Evolutionary conservation across 352 stramenopile genomes (phyloP).

Genomic region (Phytophthora citrophthora): DNA sequence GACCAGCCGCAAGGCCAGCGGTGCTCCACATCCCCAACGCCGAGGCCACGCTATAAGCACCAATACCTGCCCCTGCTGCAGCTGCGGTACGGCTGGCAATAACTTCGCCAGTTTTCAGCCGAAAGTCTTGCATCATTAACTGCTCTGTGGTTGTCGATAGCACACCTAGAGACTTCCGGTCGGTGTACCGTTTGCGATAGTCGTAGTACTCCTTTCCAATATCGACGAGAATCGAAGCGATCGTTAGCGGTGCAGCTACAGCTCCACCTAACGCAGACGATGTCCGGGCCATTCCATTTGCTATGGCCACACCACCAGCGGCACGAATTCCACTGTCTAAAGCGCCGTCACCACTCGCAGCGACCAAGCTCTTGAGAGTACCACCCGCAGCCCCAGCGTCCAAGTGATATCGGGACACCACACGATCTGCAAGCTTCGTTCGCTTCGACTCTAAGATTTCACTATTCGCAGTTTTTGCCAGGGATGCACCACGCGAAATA

Average conservation of each 20-base stretch:
- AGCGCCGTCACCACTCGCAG: constrained; percentile 72
- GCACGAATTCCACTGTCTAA: constrained; percentile 86
- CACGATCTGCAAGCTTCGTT: constrained; percentile 58
- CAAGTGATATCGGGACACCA: constrained; percentile 64
- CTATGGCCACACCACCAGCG: constrained; percentile 73
- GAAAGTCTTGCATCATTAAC: constrained; percentile 85
- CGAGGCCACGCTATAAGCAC: constrained; percentile 76
- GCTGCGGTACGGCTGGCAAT: constrained; percentile 78
- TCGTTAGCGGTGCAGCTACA: constrained; percentile 75
- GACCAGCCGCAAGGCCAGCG: constrained; percentile 73
- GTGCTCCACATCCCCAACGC: constrained; percentile 81
- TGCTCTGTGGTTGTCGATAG: constrained; percentile 78
- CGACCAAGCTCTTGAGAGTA: constrained; percentile 59
- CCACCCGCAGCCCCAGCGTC: constrained; percentile 33
- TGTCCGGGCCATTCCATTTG: constrained; percentile 76
- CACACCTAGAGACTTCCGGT: constrained; percentile 70
- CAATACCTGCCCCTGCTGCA: constrained; percentile 74
- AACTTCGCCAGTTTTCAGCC: constrained; percentile 82
- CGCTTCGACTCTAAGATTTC: constrained; percentile 63
- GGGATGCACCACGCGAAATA: constrained; percentile 59
- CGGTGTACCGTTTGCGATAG: constrained; percentile 79
- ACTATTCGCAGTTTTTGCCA: constrained; percentile 49
- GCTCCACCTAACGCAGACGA: constrained; percentile 61
- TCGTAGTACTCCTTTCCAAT: constrained; percentile 89
- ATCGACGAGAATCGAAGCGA: constrained; percentile 88